A percentile compares a stretch with the other conserved stretches of the same genome.
Evolutionary conservation across 352 stramenopile species (phyloP).

Genomic region (Discostella stelligera): DNA sequence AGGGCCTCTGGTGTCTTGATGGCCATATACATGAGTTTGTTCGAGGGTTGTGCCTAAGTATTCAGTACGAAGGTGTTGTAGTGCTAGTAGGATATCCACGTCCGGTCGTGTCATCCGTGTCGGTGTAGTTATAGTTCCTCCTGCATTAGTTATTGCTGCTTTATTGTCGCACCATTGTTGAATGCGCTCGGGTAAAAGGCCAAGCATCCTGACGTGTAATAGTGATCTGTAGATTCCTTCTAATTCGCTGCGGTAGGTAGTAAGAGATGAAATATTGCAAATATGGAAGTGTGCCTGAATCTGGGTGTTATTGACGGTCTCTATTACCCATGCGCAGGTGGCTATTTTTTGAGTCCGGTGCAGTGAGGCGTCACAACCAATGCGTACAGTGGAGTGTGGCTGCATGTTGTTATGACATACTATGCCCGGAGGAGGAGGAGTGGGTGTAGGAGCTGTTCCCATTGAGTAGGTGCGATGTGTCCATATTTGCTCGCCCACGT

Average conservation of each 20-base stretch:
- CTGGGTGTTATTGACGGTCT: neutral
- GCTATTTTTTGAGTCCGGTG: too few relatives aligned
- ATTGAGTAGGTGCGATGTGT: too few relatives aligned
- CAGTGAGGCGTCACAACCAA: too few relatives aligned
- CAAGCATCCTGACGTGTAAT: neutral
- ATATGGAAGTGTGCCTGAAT: neutral
- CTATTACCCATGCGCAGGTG: neutral
- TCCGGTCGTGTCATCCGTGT: neutral
- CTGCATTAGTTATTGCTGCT: neutral
- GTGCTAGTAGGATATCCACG: neutral
- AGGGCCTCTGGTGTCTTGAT: too few relatives aligned
- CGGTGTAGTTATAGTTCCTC: neutral
- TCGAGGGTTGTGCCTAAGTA: too few relatives aligned
- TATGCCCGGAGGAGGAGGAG: too few relatives aligned
- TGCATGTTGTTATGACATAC: too few relatives aligned
- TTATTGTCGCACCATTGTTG: neutral
- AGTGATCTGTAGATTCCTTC: neutral
- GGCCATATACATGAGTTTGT: too few relatives aligned
- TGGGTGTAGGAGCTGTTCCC: too few relatives aligned
- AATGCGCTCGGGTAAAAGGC: neutral
- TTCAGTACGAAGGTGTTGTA: too few relatives aligned
- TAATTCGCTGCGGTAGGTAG: neutral
- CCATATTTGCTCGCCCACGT: too few relatives aligned
- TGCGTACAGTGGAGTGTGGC: too few relatives aligned
- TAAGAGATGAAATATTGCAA: neutral